phyloP scores from a whole-genome alignment of 2,329 filamentous ascomycete genomes.

The Tricladium varicosporioides region DNA sequence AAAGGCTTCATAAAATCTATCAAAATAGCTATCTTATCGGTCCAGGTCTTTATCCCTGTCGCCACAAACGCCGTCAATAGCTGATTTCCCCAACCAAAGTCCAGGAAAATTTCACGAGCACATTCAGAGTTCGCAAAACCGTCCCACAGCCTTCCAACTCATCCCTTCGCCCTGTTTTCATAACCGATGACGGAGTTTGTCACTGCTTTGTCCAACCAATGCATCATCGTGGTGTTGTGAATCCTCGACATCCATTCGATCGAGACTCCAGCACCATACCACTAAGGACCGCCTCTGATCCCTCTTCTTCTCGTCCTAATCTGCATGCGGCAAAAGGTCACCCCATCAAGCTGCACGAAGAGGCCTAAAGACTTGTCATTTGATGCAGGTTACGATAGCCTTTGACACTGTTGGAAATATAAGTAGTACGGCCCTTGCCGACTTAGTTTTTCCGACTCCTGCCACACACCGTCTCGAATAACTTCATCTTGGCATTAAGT shows the following conservation, averaged over 20 bases:
- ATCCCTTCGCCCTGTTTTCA: background rate
- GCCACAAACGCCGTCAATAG: conserved; percentile 18
- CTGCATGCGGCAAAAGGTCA: conserved; percentile 10
- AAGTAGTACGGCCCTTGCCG: background rate
- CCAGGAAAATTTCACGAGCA: background rate
- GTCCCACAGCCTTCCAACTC: background rate
- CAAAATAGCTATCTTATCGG: background rate
- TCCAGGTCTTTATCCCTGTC: conserved; percentile 21
- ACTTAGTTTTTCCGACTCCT: background rate
- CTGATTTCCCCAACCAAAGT: conserved; percentile 14
- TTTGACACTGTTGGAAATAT: background rate
- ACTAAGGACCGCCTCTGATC: conserved; percentile 1
- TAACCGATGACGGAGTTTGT: background rate
- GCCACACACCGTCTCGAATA: no score
- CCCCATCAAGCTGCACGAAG: conserved; percentile 5
- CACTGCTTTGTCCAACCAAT: background rate
- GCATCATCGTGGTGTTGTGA: background rate
- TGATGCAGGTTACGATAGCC: background rate
- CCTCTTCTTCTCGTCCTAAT: conserved; percentile 4
- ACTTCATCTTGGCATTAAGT: no score
- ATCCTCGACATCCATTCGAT: background rate
- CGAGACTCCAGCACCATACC: background rate
- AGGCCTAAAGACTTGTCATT: conserved; percentile 2
- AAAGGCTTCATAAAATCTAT: background rate
- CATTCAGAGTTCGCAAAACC: conserved; percentile 3